Conservation (phyloP, 305 asterid genomes). For the Rubia occidens region DNA sequence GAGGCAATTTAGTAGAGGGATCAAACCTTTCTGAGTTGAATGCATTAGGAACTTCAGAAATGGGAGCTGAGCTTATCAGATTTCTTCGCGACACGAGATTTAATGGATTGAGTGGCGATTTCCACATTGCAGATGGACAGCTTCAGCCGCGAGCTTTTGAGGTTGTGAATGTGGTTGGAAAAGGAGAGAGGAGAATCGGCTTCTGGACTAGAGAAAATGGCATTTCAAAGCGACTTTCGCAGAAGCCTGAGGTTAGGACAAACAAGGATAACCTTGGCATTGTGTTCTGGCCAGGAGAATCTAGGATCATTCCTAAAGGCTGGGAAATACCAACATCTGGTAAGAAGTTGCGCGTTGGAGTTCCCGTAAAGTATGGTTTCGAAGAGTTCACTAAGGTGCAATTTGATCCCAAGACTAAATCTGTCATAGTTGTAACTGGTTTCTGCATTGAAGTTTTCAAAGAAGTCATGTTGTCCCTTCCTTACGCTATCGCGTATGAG, state of each 20-base stretch:
- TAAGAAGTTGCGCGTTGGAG: conserved; percentile 32
- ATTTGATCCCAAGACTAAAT: conserved; percentile 23
- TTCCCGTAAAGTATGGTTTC: conserved; percentile 33
- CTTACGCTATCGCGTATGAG: conserved; percentile 28
- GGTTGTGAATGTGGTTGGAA: conserved; percentile 37
- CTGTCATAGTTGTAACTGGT: conserved; percentile 25
- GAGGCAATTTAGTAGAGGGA: not conserved
- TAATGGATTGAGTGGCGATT: conserved; percentile 45
- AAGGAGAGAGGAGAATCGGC: conserved; percentile 28
- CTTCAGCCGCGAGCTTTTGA: conserved; percentile 30
- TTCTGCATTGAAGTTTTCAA: conserved; percentile 34
- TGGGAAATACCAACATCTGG: conserved; percentile 37
- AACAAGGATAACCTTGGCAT: conserved; percentile 21
- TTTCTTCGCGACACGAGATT: conserved; percentile 27
- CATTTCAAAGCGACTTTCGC: conserved; percentile 17
- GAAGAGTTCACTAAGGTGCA: conserved; percentile 25
- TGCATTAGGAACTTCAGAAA: conserved; percentile 31
- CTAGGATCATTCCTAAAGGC: conserved; percentile 32
- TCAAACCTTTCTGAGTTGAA: conserved; percentile 32
- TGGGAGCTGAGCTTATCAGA: conserved; percentile 26
- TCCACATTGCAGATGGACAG: conserved; percentile 28
- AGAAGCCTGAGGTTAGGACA: conserved; percentile 4
- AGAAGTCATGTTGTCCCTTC: conserved; percentile 28
- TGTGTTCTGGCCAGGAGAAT: conserved; percentile 47
- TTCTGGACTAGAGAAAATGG: conserved; percentile 34